Evolutionary conservation across 768 basidiomycete species (phyloP).

Genomic region (Boletus rex-veris): DNA sequence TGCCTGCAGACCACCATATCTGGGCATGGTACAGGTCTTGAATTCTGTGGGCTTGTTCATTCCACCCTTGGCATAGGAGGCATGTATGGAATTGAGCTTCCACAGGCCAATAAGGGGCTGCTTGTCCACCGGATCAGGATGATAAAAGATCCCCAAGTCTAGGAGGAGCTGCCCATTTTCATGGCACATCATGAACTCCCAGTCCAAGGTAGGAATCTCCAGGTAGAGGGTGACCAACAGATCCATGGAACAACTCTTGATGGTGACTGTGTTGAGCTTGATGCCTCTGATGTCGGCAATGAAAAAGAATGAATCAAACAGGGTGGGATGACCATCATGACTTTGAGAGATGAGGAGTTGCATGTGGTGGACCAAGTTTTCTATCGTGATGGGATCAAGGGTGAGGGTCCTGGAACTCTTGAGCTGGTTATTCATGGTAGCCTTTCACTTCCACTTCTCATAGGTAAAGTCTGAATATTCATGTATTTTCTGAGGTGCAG

Average conservation of each 20-base stretch:
- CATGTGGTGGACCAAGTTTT: no score
- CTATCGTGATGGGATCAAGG: no score
- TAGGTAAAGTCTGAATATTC: no score
- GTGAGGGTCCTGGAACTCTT: no score
- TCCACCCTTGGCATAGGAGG: conserved; percentile 1
- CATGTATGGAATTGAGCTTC: conserved; percentile 4
- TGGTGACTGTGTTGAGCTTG: conserved; percentile 10
- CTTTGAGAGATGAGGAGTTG: no score
- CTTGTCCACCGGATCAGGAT: not conserved
- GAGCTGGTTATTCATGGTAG: no score
- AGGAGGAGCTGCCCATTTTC: conserved; percentile 6
- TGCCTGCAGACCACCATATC: conserved; percentile 1
- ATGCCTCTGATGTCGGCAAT: not conserved
- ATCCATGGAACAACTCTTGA: conserved; percentile 1
- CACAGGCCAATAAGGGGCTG: not conserved
- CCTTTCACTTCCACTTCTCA: no score
- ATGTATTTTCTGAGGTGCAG: no score
- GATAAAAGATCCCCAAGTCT: conserved; percentile 8
- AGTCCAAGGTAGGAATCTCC: conserved; percentile 12
- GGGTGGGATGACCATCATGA: no score
- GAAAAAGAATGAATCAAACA: no score
- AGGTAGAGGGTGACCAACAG: conserved; percentile 1
- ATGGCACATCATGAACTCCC: conserved; percentile 5
- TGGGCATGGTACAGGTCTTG: conserved; percentile 9
- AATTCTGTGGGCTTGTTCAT: conserved; percentile 5